Percentiles rank a stretch among this genome's conserved stretches.
Evolutionary conservation across 768 basidiomycete genomes (phyloP).

Genomic region (Phlebiopsis gigantea): DNA sequence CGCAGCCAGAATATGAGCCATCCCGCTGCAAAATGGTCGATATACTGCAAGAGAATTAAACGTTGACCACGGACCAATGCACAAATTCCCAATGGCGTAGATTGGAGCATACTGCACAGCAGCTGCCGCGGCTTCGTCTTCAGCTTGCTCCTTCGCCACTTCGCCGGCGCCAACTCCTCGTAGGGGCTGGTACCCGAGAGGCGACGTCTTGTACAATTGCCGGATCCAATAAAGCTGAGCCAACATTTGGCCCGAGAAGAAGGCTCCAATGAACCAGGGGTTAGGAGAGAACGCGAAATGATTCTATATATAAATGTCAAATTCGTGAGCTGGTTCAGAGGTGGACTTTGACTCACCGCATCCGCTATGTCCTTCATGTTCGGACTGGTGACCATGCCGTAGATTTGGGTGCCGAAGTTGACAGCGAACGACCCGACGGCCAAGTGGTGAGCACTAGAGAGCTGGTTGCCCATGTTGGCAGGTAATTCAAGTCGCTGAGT

Average conservation of each 20-base stretch:
- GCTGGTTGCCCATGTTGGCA: conserved; percentile 21
- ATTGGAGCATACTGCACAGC: conserved; percentile 27
- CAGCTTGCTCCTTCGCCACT: conserved; percentile 1
- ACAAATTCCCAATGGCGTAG: conserved; percentile 29
- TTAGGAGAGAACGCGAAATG: conserved; percentile 30
- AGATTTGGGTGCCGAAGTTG: conserved; percentile 25
- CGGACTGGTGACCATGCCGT: conserved; percentile 25
- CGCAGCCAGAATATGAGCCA: conserved; percentile 29
- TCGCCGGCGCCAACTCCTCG: not conserved
- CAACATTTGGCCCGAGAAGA: conserved; percentile 27
- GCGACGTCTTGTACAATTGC: conserved; percentile 20
- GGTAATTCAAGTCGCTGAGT: not conserved
- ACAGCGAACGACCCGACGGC: conserved; percentile 25
- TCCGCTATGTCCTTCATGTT: conserved; percentile 30
- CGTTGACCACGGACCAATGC: conserved; percentile 23
- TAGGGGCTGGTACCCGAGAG: conserved; percentile 12
- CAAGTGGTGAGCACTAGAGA: conserved; percentile 22
- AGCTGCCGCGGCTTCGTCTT: conserved; percentile 9
- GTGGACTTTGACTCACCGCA: conserved; percentile 17
- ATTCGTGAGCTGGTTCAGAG: not conserved
- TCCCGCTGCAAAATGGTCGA: conserved; percentile 16
- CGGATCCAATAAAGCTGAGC: conserved; percentile 25
- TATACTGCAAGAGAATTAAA: not conserved
- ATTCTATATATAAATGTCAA: conserved; percentile 19
- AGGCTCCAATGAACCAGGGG: conserved; percentile 27